These are phyloP conservation scores for Globisporangium recalcitrans DNA, from an alignment of 352 stramenopile species.

Conservation along the genomic window DNA sequence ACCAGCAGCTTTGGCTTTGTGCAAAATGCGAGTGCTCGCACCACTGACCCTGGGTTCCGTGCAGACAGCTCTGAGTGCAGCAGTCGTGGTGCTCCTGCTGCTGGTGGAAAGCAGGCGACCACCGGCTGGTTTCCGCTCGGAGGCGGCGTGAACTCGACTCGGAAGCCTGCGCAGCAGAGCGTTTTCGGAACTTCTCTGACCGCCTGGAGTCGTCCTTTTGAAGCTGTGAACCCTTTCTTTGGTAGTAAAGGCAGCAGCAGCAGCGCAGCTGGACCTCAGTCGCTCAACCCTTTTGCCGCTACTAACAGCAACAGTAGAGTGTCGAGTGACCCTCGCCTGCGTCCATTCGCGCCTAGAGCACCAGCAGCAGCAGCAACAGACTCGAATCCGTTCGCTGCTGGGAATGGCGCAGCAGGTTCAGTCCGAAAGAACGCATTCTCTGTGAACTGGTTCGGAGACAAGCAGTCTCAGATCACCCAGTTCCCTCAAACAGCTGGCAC, in stretches of 20 bases:
- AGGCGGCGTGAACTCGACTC: not conserved
- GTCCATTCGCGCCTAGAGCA: not conserved
- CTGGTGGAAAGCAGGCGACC: not conserved
- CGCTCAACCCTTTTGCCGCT: not conserved
- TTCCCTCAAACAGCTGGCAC: not conserved
- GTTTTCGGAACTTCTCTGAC: not conserved
- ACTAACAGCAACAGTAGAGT: not conserved
- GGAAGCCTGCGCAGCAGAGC: not conserved
- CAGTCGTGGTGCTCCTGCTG: not conserved
- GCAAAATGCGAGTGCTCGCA: not conserved
- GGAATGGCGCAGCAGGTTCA: not conserved
- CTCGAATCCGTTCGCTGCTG: slow-evolving; percentile 4
- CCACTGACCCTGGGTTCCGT: not conserved
- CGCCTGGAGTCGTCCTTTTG: not conserved
- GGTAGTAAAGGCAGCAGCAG: not conserved
- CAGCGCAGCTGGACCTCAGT: not conserved
- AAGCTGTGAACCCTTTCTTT: slow-evolving; percentile 9
- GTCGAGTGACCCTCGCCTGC: not conserved
- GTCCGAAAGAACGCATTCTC: not conserved
- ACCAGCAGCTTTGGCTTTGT: not conserved
- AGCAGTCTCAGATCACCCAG: not conserved
- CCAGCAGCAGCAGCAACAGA: not conserved
- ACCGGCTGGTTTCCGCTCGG: slow-evolving; percentile 9
- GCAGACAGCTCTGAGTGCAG: not conserved
- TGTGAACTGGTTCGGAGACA: not conserved